Evolutionary conservation across 495 filamentous ascomycete species (phyloP).

Genomic region (Amniculicola lignicola): DNA sequence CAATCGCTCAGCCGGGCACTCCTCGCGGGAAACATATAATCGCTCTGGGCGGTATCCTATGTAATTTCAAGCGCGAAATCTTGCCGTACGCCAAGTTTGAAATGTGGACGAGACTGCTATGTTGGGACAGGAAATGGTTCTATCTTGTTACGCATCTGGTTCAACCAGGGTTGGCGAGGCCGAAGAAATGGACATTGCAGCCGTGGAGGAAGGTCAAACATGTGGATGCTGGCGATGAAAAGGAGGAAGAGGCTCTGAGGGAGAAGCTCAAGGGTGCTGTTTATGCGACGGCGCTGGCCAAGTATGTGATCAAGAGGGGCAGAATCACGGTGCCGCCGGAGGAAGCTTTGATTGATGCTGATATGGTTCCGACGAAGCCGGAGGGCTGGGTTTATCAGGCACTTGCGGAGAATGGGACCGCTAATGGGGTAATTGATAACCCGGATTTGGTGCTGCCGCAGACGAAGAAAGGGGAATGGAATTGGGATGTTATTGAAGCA

Average conservation of each 20-base stretch:
- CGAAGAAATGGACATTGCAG: conserved; percentile 48
- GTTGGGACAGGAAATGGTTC: conserved; percentile 84
- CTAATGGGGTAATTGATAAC: conserved; percentile 11
- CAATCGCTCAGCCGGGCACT: not conserved
- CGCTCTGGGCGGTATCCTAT: conserved; percentile 62
- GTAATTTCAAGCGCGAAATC: conserved; percentile 66
- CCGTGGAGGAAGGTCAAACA: conserved; percentile 39
- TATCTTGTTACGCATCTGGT: conserved; percentile 74
- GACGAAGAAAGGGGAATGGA: conserved; percentile 34
- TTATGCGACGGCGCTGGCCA: conserved; percentile 71
- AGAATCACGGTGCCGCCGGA: conserved; percentile 82
- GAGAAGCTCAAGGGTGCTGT: conserved; percentile 45
- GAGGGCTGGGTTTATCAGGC: conserved; percentile 31
- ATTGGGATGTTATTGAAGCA: conserved; percentile 43
- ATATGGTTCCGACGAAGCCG: conserved; percentile 60
- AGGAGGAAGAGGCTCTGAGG: conserved; percentile 41
- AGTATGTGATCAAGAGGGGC: conserved; percentile 89
- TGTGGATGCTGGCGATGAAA: conserved; percentile 37
- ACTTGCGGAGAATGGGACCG: not conserved
- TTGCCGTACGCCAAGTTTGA: conserved; percentile 64
- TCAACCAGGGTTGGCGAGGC: conserved; percentile 54
- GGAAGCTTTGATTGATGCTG: conserved; percentile 63
- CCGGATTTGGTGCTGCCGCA: conserved; percentile 16
- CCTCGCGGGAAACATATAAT: conserved; percentile 50
- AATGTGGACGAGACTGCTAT: conserved; percentile 62